Percentiles rank a stretch among this genome's conserved stretches.
Conservation (phyloP, 805 yeast species). For the Hanseniaspora singularis region DNA sequence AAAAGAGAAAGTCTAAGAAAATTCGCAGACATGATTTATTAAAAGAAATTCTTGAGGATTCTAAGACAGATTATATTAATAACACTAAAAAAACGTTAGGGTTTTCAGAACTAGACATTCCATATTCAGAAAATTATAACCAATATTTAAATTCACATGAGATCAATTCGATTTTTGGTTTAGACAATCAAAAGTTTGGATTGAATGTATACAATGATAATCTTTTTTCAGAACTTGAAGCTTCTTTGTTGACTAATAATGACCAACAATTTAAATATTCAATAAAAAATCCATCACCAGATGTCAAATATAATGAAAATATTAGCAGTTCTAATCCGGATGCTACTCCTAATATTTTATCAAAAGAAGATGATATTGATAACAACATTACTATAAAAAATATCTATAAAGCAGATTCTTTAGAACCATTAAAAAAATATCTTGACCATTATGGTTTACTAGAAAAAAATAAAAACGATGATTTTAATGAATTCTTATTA, state of each 20-base stretch:
- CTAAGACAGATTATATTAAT: not conserved
- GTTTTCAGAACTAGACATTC: not conserved
- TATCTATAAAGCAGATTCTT: no score
- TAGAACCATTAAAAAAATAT: no score
- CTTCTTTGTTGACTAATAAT: no score
- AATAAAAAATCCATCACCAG: no score
- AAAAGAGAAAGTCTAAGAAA: conserved; percentile 10
- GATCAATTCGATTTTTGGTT: not conserved
- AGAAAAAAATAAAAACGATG: not conserved
- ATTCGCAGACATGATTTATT: conserved; percentile 12
- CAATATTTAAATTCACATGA: not conserved
- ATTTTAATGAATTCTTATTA: not conserved
- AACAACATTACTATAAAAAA: no score
- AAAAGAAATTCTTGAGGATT: conserved; percentile 10
- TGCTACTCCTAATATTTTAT: no score
- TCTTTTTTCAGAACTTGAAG: not conserved
- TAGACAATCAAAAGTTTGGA: conserved; percentile 14
- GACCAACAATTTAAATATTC: no score
- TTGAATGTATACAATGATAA: conserved; percentile 1
- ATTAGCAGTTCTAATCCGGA: no score
- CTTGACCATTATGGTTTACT: not conserved
- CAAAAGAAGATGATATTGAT: no score
- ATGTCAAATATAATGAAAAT: no score
- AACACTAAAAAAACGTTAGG: not conserved
- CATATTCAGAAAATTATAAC: not conserved